phyloP scores from a whole-genome alignment of 805 yeast species.

The Barnettozyma botsteinii region DNA sequence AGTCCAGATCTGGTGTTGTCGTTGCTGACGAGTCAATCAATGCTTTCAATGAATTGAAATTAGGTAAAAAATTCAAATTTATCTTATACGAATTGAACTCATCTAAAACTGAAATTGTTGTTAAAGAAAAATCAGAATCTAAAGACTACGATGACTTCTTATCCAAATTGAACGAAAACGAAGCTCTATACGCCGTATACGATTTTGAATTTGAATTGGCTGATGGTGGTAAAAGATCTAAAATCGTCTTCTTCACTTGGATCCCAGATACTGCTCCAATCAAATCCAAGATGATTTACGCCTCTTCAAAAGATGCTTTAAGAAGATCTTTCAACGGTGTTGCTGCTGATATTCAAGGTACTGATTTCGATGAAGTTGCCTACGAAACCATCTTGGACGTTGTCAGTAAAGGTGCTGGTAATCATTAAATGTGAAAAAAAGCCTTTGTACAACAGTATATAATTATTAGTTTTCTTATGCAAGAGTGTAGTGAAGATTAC shows the following conservation, averaged over 20 bases:
- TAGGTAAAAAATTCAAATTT: constrained; percentile 85
- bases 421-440: constrained; percentile 6
- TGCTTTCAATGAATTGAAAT: constrained; percentile 93
- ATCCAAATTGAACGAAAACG: constrained; percentile 88
- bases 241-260: constrained; percentile 76
- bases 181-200: constrained; percentile 93
- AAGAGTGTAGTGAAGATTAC: too few relatives aligned
- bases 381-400: constrained; percentile 87
- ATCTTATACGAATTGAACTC: constrained; percentile 78
- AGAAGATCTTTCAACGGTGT: constrained; percentile 97
- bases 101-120: constrained; percentile 84
- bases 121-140: constrained; percentile 74
- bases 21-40: constrained; percentile 86
- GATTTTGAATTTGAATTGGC: constrained; percentile 92
- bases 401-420: constrained; percentile 49
- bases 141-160: constrained; percentile 79
- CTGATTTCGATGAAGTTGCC: constrained; percentile 95
- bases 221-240: constrained; percentile 92
- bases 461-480: too few relatives aligned
- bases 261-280: constrained; percentile 97
- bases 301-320: constrained; percentile 95
- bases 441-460: too few relatives aligned
- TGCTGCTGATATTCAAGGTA: constrained; percentile 93
- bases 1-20: constrained; percentile 50
- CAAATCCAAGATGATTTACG: constrained; percentile 95